A percentile compares a stretch with the other conserved stretches of the same genome.
Evolutionary conservation across 2,329 filamentous ascomycete species (phyloP).

Genomic region (Pseudocercospora vitis): DNA sequence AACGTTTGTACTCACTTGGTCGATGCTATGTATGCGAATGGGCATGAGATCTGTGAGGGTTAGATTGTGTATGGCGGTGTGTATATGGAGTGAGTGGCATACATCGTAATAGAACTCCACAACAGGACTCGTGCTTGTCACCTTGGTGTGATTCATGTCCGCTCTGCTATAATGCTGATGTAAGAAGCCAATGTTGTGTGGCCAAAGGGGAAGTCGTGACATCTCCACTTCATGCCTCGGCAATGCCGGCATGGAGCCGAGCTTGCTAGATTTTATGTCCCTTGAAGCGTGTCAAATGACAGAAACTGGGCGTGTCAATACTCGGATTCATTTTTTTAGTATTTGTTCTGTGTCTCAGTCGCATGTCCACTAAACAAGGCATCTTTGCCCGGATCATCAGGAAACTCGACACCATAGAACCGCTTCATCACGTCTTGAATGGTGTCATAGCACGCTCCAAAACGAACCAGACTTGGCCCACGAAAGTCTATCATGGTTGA

Average conservation of each 20-base stretch:
- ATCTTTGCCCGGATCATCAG: constrained; percentile 10
- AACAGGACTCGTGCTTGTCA: constrained; percentile 9
- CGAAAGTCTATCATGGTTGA: constrained; percentile 12
- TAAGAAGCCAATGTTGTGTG: not conserved
- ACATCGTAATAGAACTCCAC: constrained; percentile 30
- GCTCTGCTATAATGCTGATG: not conserved
- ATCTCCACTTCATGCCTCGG: constrained; percentile 2
- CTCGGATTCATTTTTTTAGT: not conserved
- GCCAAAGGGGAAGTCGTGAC: not conserved
- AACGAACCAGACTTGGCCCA: constrained; percentile 1
- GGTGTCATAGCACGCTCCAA: constrained; percentile 9
- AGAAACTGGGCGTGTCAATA: too few relatives aligned
- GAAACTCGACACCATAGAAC: constrained; percentile 9
- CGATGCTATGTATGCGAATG: constrained; percentile 29
- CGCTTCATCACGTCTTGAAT: constrained; percentile 8
- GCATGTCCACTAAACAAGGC: constrained; percentile 5
- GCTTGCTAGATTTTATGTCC: too few relatives aligned
- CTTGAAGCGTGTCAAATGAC: not conserved
- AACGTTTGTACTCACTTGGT: constrained; percentile 19
- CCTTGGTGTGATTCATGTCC: too few relatives aligned
- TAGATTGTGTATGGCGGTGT: not conserved
- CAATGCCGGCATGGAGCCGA: not conserved
- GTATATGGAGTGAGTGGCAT: not conserved
- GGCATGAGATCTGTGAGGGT: constrained; percentile 23
- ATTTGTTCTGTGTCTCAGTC: not conserved